Evolutionary conservation across 129 eudicot genomes (phyloP), one percentile per base, ranked within the genome.

Genomic region (Saussurea involucrata): DNA sequence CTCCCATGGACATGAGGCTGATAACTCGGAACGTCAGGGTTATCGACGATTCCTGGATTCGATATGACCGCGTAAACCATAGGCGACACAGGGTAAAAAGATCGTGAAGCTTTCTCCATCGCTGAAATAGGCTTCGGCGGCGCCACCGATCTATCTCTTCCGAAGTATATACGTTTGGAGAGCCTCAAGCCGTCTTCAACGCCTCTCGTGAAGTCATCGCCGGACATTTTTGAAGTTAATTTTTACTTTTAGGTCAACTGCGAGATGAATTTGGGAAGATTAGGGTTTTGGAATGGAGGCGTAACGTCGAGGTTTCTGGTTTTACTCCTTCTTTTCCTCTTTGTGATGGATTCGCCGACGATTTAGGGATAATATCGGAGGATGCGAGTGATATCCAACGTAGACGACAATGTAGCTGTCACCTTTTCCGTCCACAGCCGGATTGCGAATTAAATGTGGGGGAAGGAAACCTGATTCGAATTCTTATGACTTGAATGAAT

Each of bases 1-100:
- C 93, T 76, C 24, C 97, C 97, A 70, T 89, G 91, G 71, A 92
- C 97, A 73, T 92, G 84, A 69, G 97, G 97, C 85, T 92, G 97
- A 74, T 92, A 92, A 71, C 97, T 92, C 20, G 97, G 97, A 11
- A 89, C 86, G 53, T 92, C 97, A 4, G 97, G 97, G 37, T 92
- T 92, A 75, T 92, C 97, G 0, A 92, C 97, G 28, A 87, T 76
- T 4, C 80, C 87, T 8, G 97, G 97, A 66, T 92, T 86, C 4
- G 33, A 53, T 0, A 92, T 86, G 3, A 92, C 96, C 0, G 91
- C 97, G 78, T 89, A 92, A 1, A 89, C 63, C 96, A 89, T 89
- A 2, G 92, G 92, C 1, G 96, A 83, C 5, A 85, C 24, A 1
- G 97, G 97, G 36, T 83, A 74, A 36, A 71, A 66, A 4, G 84